A percentile compares a stretch with the other conserved stretches of the same genome.
These are phyloP conservation scores for Boletus speciosus DNA, from an alignment of 768 basidiomycete species.

Conservation along the genomic window DNA sequence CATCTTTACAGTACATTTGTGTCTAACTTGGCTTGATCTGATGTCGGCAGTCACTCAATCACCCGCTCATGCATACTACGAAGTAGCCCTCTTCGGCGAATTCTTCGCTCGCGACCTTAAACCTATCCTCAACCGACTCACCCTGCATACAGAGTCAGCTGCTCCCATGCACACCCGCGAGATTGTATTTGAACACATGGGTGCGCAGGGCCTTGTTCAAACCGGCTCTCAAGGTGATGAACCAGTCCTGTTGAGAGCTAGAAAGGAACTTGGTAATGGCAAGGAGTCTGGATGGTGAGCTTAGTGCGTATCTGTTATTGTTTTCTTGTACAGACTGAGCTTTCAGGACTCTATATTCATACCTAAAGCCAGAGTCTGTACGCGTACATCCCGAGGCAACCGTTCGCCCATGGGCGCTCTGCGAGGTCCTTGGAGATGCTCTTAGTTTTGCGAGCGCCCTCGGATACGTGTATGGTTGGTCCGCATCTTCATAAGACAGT, in stretches of 20 bases:
- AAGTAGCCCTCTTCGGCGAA: conserved; percentile 80
- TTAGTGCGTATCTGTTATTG: neutral
- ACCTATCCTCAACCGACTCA: conserved; percentile 75
- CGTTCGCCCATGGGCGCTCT: conserved; percentile 80
- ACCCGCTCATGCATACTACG: conserved; percentile 65
- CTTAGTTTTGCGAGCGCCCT: conserved; percentile 76
- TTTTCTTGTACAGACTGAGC: neutral
- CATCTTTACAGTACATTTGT: neutral
- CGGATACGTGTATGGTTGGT: conserved; percentile 60
- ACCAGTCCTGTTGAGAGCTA: conserved; percentile 66
- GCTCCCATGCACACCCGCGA: conserved; percentile 71
- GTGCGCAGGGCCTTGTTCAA: conserved; percentile 62
- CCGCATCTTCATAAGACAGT: neutral
- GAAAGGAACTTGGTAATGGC: conserved; percentile 66
- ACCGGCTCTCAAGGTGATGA: conserved; percentile 46
- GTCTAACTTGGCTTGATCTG: neutral
- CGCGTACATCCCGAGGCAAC: conserved; percentile 84
- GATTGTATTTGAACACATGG: conserved; percentile 77
- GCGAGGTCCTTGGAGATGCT: conserved; percentile 75
- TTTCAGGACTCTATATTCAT: conserved; percentile 70
- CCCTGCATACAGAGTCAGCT: conserved; percentile 77
- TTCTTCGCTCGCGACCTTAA: conserved; percentile 76
- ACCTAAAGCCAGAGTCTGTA: conserved; percentile 80
- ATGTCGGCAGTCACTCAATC: conserved; percentile 26
- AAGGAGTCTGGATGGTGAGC: conserved; percentile 58